Evolutionary conservation across 345 rosid genomes (phyloP), one percentile per base, ranked within the genome.

Genomic region (Camelina hispida): DNA sequence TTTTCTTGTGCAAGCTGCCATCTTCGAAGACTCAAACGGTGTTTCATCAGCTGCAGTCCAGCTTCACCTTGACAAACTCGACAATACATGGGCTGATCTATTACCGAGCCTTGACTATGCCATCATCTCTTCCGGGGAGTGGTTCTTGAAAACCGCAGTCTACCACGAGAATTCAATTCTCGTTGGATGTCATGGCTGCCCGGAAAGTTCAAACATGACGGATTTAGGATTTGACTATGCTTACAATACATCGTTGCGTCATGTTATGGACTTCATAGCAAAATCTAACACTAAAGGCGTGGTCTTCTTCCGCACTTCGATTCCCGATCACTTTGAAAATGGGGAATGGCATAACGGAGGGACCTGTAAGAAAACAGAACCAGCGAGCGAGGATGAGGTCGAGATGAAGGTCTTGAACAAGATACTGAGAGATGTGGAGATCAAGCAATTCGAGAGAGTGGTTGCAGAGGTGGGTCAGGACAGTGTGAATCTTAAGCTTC

Each of bases 261-360:
- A 66, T 43, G 98, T 83, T 23, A 65, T 95, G 88, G 70, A 86
- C 82, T 86, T 86, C 84, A 78, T 90, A 15, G 87, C 84, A 1
- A 79, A 66, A 9, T 81, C 94, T 18, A 78, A 83, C 44, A 90
- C 84, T 74, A 84, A 81, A 76, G 94, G 96, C 25, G 51, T 65
- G 79, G 56, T 84, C 54, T 86, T 90, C 69, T 90, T 92, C 72
- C 84, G 98, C 68, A 89, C 94, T 35, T 85, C 96, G 17, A 87
- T 97, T 17, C 97, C 98, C 0, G 96, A 90, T 81, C 99, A 95
- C 82, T 95, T 95, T 22, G 94, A 92, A 84, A 74, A 83, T 48
- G 99, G 98, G 18, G 94, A 93, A 71, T 96, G 99, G 99, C 83
- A 89, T 65, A 87, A 80, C 4, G 99, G 96, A 12, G 98, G 99